Conservation (phyloP, 768 basidiomycete species). For the Kwoniella europaea region DNA sequence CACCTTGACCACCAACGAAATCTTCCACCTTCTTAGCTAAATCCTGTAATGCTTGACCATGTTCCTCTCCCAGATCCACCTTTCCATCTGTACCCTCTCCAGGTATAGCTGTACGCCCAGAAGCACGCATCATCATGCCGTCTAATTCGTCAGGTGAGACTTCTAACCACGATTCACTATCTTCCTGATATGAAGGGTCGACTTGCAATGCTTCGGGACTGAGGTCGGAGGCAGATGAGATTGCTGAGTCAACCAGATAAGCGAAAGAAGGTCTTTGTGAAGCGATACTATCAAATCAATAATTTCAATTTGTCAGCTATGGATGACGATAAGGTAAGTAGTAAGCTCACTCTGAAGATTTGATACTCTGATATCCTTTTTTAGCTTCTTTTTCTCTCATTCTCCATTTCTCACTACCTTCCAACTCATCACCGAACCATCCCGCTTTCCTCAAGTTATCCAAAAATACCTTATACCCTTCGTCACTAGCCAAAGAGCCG, state of each 20-base stretch:
- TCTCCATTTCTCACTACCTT: slow-evolving; percentile 79
- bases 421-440: slow-evolving; percentile 78
- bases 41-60: slow-evolving; percentile 72
- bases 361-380: slow-evolving; percentile 68
- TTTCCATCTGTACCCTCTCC: slow-evolving; percentile 50
- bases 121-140: slow-evolving; percentile 63
- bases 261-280: slow-evolving; percentile 77
- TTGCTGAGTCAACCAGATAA: slow-evolving; percentile 69
- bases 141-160: slow-evolving; percentile 78
- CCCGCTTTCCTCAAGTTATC: slow-evolving; percentile 67
- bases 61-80: slow-evolving; percentile 67
- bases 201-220: slow-evolving; percentile 43
- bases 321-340: too few relatives aligned
- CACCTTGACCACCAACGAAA: slow-evolving; percentile 91
- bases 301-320: too few relatives aligned
- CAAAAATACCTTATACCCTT: slow-evolving; percentile 65
- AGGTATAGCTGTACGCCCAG: slow-evolving; percentile 62
- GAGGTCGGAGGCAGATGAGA: slow-evolving; percentile 60
- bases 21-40: slow-evolving; percentile 82
- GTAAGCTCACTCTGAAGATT: slow-evolving; percentile 70
- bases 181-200: slow-evolving; percentile 62
- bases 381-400: slow-evolving; percentile 73
- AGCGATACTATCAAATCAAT: slow-evolving; percentile 59
- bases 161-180: slow-evolving; percentile 83
- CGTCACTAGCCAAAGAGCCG: slow-evolving; percentile 26